Base-by-base conservation (phyloP, 306 rosid species). In the Amphicarpaea edgeworthii region DNA sequence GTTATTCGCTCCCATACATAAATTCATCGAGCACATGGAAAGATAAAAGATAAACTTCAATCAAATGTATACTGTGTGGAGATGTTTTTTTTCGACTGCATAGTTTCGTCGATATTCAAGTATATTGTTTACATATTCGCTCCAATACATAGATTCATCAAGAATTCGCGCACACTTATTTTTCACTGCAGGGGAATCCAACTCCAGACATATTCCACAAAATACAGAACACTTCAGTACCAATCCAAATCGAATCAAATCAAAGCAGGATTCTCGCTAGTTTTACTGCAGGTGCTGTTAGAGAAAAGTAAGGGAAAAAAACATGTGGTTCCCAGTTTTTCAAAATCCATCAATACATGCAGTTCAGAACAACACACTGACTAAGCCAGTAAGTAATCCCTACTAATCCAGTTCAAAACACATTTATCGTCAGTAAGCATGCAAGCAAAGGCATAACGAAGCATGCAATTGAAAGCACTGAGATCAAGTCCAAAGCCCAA, bases 301-400 rank as follows among this genome's bases (percentile, higher is more conserved):
- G 58, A 45, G 57, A 46, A 46, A 62, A 6, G 38, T 0, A 24
- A 19, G 8, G 38, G 19, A 19, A 46, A 68, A 68, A 28, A 47
- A 47, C 24, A 46, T 10, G 60, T 17, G 43, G 45, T 30, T 46
- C 58, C 58, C 73, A 68, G n/a, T 6, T 45, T 46, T 46, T 15
- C 26, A 68, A 24, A 57, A 46, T 21, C 5, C 12, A 72, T 55
- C 54, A 0, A 41, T 8, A 68, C 54, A 55, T 24, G 68, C 51
- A 72, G 28, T 41, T 57, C 42, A 72, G 20, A 55, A 57, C 68
- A 55, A 57, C 68, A 55, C 15, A 34, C 40, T 34, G 9, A 34
- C 34, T 24, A 24, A 24, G 2, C 37, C 16, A 34, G n/a, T 5
- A 1, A 55, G 34, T 26, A 26, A 58, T 58, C 40, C 20, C 64